Evolutionary conservation across 2,329 filamentous ascomycete genomes (phyloP), one percentile per base, ranked within the genome.

Genomic region (Ceratocystis eucalypticola): DNA sequence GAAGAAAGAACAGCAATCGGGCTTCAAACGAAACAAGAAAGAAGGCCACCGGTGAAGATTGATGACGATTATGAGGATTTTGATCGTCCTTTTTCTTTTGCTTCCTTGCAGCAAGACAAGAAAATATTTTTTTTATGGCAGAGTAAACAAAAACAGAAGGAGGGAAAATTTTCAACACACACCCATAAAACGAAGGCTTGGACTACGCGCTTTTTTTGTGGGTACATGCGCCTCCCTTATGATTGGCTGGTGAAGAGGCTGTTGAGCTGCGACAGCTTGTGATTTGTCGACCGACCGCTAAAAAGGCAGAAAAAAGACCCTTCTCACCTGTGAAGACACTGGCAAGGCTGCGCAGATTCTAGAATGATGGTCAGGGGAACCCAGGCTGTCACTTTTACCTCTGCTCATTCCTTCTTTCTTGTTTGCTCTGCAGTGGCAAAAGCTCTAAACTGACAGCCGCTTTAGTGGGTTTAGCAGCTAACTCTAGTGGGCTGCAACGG

Each of bases 371-470:
- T 59, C 55, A 59, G 55, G 55, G 55, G 55, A 30, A 59, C 55
- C 55, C 55, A 59, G 28, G 55, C 55, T 59, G 55, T 59, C 55
- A 59, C 25, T 59, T 59, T 37, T 37, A 1, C 5, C 28, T n/a
- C 12, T 53, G 7, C 3, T 41, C 37, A 41, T 15, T 41, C 37
- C 20, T 48, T 48, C 45, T 48, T 48, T 20, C 17, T 20, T 48
- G 5, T 10, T 20, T 48, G 37, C 37, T 59, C 55, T 59, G 30
- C 55, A 59, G 55, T 59, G 55, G 55, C 55, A 37, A 59, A 59
- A 30, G 7, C 25, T 33, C 28, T 30, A 30, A 22, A 30, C 25
- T n/a, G 33, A 37, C 22, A 15, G 10, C 22, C 5, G 10, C 28
- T 53, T 25, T n/a, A 53, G 22, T n/a, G 22, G n/a, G 7, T 20